These are phyloP conservation scores for Tolypocladium ophioglossoides DNA, from an alignment of 2,329 filamentous ascomycete species.

Conservation along the genomic window DNA sequence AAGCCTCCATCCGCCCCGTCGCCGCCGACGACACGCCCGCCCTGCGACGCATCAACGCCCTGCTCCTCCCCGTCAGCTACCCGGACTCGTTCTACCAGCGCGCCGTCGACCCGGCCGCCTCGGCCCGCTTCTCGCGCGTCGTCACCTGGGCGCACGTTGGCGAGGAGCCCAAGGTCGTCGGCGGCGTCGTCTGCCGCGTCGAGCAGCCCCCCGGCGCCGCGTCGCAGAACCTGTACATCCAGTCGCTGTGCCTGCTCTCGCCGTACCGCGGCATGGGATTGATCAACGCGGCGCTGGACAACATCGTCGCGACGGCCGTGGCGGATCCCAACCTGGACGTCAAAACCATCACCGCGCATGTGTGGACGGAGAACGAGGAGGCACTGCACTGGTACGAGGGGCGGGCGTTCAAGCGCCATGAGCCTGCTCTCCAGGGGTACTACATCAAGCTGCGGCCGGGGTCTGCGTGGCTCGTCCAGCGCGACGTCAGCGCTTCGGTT, in stretches of 20 bases:
- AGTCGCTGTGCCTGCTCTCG: conserved; percentile 51
- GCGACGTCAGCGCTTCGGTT: conserved; percentile 25
- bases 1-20: conserved; percentile 43
- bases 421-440: conserved; percentile 42
- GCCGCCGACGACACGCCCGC: conserved; percentile 41
- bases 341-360: conserved; percentile 48
- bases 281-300: conserved; percentile 44
- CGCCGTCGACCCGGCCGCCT: conserved; percentile 37
- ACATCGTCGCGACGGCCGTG: conserved; percentile 31
- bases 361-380: conserved; percentile 57
- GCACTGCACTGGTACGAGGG: conserved; percentile 51
- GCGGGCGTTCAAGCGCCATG: conserved; percentile 43
- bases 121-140: conserved; percentile 47
- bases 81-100: conserved; percentile 52
- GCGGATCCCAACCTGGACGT: conserved; percentile 26
- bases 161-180: conserved; percentile 40
- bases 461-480: conserved; percentile 49
- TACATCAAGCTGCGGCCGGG: conserved; percentile 52
- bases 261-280: conserved; percentile 53
- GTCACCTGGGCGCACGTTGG: conserved; percentile 43
- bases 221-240: conserved; percentile 48
- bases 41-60: conserved; percentile 53
- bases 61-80: conserved; percentile 54
- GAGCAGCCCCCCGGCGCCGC: conserved; percentile 24
- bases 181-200: conserved; percentile 51